A percentile compares a stretch with the other conserved stretches of the same genome.
These are phyloP conservation scores for Skeletonema potamos DNA, from an alignment of 108 stramenopile genomes.

Conservation along the genomic window DNA sequence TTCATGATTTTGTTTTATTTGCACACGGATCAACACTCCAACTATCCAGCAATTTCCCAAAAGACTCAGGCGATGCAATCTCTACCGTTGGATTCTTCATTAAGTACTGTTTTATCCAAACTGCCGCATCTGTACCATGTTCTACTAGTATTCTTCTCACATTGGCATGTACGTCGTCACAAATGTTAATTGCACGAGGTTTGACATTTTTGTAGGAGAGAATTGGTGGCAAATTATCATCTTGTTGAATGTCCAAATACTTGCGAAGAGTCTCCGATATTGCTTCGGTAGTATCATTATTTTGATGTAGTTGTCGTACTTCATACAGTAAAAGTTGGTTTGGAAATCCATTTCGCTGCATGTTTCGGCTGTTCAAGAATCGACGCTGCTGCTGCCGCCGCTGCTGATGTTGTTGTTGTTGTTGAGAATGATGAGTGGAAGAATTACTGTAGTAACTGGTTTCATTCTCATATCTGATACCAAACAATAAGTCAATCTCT, in stretches of 20 bases:
- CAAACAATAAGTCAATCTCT: conserved; percentile 34
- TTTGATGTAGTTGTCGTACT: conserved; percentile 31
- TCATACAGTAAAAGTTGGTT: conserved; percentile 55
- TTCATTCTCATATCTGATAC: conserved; percentile 9
- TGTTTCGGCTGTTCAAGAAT: background rate
- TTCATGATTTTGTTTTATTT: background rate
- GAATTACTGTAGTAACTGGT: background rate
- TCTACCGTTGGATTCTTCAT: conserved; percentile 11
- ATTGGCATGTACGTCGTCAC: conserved; percentile 22
- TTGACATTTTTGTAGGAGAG: conserved; percentile 22
- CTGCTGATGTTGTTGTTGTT: background rate
- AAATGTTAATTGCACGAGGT: conserved; percentile 46
- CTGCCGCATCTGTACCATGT: conserved; percentile 37
- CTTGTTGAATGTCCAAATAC: conserved; percentile 16
- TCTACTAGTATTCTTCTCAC: conserved; percentile 41
- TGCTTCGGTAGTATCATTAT: conserved; percentile 23
- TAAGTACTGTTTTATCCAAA: conserved; percentile 46
- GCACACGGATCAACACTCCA: conserved; percentile 36
- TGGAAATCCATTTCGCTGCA: background rate
- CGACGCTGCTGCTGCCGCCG: no score
- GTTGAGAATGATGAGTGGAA: background rate
- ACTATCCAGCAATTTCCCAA: conserved; percentile 20
- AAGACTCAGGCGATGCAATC: conserved; percentile 14
- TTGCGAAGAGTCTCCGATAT: conserved; percentile 15
- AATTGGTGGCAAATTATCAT: conserved; percentile 21